phyloP scores from a whole-genome alignment of 2,329 filamentous ascomycete species.

The Mycosphaerelloides madeirae region DNA sequence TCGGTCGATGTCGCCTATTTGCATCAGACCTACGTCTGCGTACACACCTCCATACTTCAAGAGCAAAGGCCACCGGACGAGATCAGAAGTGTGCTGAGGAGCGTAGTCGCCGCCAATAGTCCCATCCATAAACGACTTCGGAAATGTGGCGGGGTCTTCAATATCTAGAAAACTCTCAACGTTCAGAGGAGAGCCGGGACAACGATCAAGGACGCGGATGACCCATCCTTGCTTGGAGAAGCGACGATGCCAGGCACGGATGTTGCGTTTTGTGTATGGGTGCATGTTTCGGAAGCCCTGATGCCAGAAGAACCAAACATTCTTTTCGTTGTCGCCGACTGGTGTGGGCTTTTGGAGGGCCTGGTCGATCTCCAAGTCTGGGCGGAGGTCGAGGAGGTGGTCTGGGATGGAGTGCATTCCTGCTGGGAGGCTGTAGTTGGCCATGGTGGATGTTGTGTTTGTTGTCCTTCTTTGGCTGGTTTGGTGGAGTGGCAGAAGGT shows the following conservation, averaged over 20 bases:
- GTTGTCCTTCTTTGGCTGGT: not conserved
- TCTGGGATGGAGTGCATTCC: slow-evolving; percentile 42
- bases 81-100: slow-evolving; percentile 53
- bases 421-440: slow-evolving; percentile 24
- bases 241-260: slow-evolving; percentile 53
- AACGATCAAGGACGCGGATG: slow-evolving; percentile 49
- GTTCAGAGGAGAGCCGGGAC: slow-evolving; percentile 44
- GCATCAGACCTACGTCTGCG: slow-evolving; percentile 53
- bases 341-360: slow-evolving; percentile 39
- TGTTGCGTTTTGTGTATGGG: slow-evolving; percentile 49
- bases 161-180: slow-evolving; percentile 48
- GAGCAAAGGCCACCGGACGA: slow-evolving; percentile 55
- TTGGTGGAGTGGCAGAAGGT: no score
- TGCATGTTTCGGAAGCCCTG: slow-evolving; percentile 48
- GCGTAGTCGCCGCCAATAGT: slow-evolving; percentile 48
- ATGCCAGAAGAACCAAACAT: slow-evolving; percentile 58
- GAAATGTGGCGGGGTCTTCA: slow-evolving; percentile 42
- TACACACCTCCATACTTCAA: slow-evolving; percentile 56
- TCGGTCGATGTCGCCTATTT: slow-evolving; percentile 53
- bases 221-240: slow-evolving; percentile 50
- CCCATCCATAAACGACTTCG: slow-evolving; percentile 48
- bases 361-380: slow-evolving; percentile 45
- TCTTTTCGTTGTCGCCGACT: slow-evolving; percentile 43
- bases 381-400: slow-evolving; percentile 42
- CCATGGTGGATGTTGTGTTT: not conserved